A percentile compares a stretch with the other conserved stretches of the same genome.
phyloP scores from a whole-genome alignment of 208 protist species.

The Porcisia deanei region DNA sequence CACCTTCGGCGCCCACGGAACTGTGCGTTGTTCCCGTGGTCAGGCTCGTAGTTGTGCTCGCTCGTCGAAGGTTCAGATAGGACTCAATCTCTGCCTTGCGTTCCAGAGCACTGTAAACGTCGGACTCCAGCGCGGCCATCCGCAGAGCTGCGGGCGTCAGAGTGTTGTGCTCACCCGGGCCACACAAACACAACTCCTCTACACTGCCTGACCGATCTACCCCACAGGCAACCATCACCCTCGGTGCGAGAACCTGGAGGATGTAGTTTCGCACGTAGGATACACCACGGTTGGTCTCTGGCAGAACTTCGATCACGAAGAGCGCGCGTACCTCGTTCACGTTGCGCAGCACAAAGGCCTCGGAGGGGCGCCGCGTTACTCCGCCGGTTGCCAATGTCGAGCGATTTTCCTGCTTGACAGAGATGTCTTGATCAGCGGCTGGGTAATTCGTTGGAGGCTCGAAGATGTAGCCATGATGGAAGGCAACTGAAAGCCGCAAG shows the following conservation, averaged over 20 bases:
- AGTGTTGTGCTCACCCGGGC: slow-evolving; percentile 22
- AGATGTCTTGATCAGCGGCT: background rate
- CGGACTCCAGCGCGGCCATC: slow-evolving; percentile 11
- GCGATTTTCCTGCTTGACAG: background rate
- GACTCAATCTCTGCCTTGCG: slow-evolving; percentile 9
- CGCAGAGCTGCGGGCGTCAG: slow-evolving; percentile 24
- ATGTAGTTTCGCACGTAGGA: slow-evolving; percentile 91
- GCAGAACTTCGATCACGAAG: slow-evolving; percentile 68
- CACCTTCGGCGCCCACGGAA: background rate
- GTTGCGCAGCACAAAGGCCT: slow-evolving; percentile 32
- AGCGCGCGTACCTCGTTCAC: slow-evolving; percentile 49
- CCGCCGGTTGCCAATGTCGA: background rate
- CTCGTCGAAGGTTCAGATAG: slow-evolving; percentile 14
- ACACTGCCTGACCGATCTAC: slow-evolving; percentile 44
- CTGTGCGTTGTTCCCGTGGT: background rate
- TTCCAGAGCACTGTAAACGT: slow-evolving; percentile 21
- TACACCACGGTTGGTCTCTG: slow-evolving; percentile 63
- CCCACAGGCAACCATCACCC: slow-evolving; percentile 38
- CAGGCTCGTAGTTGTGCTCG: background rate
- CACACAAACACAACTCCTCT: slow-evolving; percentile 39
- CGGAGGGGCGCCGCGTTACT: slow-evolving; percentile 3
- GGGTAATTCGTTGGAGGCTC: slow-evolving; percentile 11
- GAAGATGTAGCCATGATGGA: slow-evolving; percentile 49
- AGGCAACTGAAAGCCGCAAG: slow-evolving; percentile 16
- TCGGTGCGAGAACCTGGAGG: slow-evolving; percentile 70